Percentiles rank a stretch among this genome's conserved stretches.
Evolutionary conservation across 257 asterid species (phyloP).

Genomic region (Ballota nigra): DNA sequence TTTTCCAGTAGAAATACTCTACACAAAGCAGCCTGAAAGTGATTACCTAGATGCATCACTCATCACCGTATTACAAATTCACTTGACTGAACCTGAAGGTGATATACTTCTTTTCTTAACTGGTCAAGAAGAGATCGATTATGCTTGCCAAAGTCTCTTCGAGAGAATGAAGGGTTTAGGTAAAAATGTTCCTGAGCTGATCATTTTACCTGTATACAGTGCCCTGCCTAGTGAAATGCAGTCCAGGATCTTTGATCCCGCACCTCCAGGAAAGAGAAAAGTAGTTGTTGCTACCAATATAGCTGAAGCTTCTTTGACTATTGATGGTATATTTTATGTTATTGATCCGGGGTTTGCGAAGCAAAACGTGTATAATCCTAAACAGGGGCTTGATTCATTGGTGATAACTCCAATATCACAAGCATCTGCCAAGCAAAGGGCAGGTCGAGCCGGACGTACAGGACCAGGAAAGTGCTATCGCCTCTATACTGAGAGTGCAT

Average conservation of each 20-base stretch:
- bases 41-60: slow-evolving; percentile 89
- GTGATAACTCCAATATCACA: slow-evolving; percentile 96
- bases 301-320: slow-evolving; percentile 94
- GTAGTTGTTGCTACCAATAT: slow-evolving; percentile 94
- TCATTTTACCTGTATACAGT: slow-evolving; percentile 87
- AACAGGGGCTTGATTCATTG: slow-evolving; percentile 86
- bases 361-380: slow-evolving; percentile 95
- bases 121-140: slow-evolving; percentile 98
- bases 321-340: slow-evolving; percentile 90
- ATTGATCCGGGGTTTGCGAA: slow-evolving; percentile 96
- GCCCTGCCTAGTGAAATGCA: slow-evolving; percentile 98
- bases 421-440: slow-evolving; percentile 97
- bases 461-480: slow-evolving; percentile 98
- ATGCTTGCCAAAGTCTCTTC: slow-evolving; percentile 88
- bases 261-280: slow-evolving; percentile 97
- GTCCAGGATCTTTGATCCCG: slow-evolving; percentile 89
- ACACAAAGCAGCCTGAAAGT: slow-evolving; percentile 96
- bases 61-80: slow-evolving; percentile 87
- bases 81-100: slow-evolving; percentile 95
- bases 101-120: slow-evolving; percentile 92
- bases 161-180: slow-evolving; percentile 95
- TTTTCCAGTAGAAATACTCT: slow-evolving; percentile 85
- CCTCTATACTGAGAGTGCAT: slow-evolving; percentile 90
- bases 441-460: slow-evolving; percentile 91
- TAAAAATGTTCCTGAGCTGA: slow-evolving; percentile 81